Evolutionary conservation across 176 grass and related monocot genomes (phyloP).

Genomic region (Elymus sibiricus): DNA sequence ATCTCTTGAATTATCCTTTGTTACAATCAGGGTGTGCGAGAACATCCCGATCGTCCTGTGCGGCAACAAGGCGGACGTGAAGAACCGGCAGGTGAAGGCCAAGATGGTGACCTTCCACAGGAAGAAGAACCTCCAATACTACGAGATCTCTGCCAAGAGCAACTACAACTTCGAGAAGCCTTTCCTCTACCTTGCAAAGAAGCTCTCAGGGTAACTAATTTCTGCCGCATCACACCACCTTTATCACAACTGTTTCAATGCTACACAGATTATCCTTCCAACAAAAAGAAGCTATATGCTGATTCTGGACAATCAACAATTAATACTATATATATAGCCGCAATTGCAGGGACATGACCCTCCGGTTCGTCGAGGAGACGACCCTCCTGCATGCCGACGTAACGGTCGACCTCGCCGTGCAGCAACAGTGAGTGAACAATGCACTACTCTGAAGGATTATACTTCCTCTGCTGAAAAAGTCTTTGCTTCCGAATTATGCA

Average conservation of each 20-base stretch:
- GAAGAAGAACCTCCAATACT: no score
- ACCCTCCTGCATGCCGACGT: conserved; percentile 63
- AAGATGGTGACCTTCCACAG: no score
- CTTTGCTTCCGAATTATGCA: neutral
- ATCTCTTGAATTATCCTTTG: neutral
- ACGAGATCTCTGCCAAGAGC: no score
- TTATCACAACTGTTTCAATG: neutral
- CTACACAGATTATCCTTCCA: neutral
- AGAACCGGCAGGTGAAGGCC: no score
- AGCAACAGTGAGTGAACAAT: conserved; percentile 43
- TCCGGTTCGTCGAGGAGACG: conserved; percentile 52
- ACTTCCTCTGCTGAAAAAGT: neutral
- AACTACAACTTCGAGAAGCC: no score
- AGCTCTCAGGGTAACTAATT: conserved; percentile 50
- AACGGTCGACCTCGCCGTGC: conserved; percentile 39
- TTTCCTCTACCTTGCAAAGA: no score
- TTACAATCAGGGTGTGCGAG: no score
- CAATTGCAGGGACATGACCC: conserved; percentile 29
- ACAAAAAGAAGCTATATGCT: neutral
- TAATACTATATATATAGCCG: neutral
- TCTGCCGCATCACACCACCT: neutral
- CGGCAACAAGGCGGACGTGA: no score
- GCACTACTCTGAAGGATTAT: neutral
- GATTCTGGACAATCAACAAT: conserved; percentile 8
- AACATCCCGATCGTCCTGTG: no score